Percentiles rank a stretch among this genome's conserved stretches.
These are phyloP conservation scores for Lachancea meyersii DNA, from an alignment of 805 yeast species.

Conservation along the genomic window DNA sequence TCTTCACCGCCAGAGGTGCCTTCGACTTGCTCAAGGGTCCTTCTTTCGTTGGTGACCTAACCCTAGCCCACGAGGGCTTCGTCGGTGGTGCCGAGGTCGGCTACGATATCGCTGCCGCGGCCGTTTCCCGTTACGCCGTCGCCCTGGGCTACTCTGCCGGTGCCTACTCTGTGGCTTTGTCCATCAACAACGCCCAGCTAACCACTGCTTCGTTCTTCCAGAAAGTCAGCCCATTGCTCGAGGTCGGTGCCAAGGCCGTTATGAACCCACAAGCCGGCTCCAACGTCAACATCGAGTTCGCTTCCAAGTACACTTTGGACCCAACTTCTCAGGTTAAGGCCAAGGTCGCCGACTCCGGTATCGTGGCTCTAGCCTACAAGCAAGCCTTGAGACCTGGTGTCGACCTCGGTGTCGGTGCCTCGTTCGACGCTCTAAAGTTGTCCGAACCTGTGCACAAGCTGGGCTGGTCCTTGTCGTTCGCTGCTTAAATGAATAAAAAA, in stretches of 20 bases:
- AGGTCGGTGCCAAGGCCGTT: constrained; percentile 97
- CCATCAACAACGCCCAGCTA: constrained; percentile 79
- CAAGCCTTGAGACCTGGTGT: constrained; percentile 95
- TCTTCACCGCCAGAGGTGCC: constrained; percentile 89
- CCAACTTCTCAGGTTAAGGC: constrained; percentile 87
- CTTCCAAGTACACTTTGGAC: constrained; percentile 91
- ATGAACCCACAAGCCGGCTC: constrained; percentile 73
- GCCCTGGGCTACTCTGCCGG: constrained; percentile 91
- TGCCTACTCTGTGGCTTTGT: constrained; percentile 63
- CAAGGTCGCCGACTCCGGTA: constrained; percentile 92
- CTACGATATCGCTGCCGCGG: constrained; percentile 89
- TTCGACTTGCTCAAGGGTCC: constrained; percentile 95
- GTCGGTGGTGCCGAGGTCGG: constrained; percentile 96
- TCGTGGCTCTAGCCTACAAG: constrained; percentile 88
- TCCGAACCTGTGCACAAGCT: constrained; percentile 97
- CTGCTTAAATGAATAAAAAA: constrained; percentile 52
- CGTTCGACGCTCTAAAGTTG: constrained; percentile 90
- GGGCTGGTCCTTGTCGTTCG: constrained; percentile 89
- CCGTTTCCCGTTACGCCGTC: constrained; percentile 88
- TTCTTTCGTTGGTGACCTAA: constrained; percentile 87
- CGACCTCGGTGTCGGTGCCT: constrained; percentile 93
- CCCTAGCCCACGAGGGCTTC: constrained; percentile 93
- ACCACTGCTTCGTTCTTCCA: constrained; percentile 96
- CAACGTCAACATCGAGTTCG: constrained; percentile 89
- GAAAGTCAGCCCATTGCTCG: constrained; percentile 82